Evolutionary conservation across 805 yeast species (phyloP).

Genomic region (Yamadazyma takamatsuzukensis): DNA sequence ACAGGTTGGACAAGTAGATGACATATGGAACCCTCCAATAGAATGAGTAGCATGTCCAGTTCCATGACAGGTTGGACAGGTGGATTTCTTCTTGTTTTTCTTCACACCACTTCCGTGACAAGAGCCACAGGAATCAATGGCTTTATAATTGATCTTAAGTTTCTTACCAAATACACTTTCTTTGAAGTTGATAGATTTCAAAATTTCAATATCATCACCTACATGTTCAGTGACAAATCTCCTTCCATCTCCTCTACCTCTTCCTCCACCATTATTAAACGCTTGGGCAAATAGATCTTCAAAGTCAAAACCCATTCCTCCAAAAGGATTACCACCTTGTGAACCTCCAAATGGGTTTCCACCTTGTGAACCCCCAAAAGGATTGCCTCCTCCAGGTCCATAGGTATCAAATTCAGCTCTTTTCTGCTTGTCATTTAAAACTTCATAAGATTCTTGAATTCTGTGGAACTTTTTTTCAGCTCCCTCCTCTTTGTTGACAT

Average conservation of each 20-base stretch:
- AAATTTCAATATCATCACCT: slow-evolving; percentile 84
- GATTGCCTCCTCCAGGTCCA: slow-evolving; percentile 82
- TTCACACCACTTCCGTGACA: slow-evolving; percentile 89
- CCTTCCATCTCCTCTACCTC: slow-evolving; percentile 28
- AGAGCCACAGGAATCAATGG: slow-evolving; percentile 69
- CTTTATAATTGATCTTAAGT: slow-evolving; percentile 62
- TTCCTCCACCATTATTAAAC: slow-evolving; percentile 39
- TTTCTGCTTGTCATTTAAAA: slow-evolving; percentile 79
- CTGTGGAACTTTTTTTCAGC: slow-evolving; percentile 90
- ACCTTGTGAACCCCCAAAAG: slow-evolving; percentile 42
- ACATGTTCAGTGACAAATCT: slow-evolving; percentile 70
- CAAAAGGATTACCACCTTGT: slow-evolving; percentile 48
- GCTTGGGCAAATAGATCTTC: slow-evolving; percentile 48
- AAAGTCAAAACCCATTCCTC: slow-evolving; percentile 48
- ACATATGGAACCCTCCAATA: slow-evolving; percentile 95
- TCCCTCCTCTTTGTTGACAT: slow-evolving; percentile 84
- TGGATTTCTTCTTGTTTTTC: slow-evolving; percentile 63
- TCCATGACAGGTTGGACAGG: slow-evolving; percentile 89
- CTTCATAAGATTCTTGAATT: slow-evolving; percentile 91
- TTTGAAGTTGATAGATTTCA: slow-evolving; percentile 71
- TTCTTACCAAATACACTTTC: slow-evolving; percentile 84
- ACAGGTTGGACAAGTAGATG: slow-evolving; percentile 85
- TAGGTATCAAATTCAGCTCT: slow-evolving; percentile 86
- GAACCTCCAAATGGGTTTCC: slow-evolving; percentile 39
- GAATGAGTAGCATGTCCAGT: slow-evolving; percentile 86